phyloP scores from a whole-genome alignment of 441 rosid genomes.

The Mallotus japonicus region DNA sequence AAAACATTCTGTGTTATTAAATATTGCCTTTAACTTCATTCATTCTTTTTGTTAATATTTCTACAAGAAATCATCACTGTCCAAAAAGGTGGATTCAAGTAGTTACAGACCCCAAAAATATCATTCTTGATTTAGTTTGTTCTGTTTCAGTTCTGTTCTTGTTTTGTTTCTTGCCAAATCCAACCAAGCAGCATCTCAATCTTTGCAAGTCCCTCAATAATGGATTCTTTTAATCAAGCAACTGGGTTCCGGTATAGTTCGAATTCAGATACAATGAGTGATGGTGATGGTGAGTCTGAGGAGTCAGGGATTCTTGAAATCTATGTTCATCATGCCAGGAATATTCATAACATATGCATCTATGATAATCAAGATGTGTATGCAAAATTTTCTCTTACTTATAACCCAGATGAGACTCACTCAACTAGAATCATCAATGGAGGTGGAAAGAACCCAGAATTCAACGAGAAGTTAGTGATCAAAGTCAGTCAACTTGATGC shows the following conservation, averaged over 20 bases:
- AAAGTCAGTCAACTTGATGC: slow-evolving; percentile 58
- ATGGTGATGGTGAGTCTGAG: slow-evolving; percentile 38
- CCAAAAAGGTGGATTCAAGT: not conserved
- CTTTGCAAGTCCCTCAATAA: slow-evolving; percentile 12
- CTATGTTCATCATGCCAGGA: slow-evolving; percentile 82
- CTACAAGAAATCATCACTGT: not conserved
- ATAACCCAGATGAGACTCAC: slow-evolving; percentile 70
- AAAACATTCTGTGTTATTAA: not conserved
- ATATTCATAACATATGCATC: slow-evolving; percentile 94
- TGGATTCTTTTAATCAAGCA: slow-evolving; percentile 55
- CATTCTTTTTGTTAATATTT: slow-evolving; percentile 1
- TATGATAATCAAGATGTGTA: slow-evolving; percentile 92
- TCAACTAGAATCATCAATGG: slow-evolving; percentile 72
- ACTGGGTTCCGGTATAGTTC: slow-evolving; percentile 44
- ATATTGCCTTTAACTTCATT: not conserved
- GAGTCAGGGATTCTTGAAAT: slow-evolving; percentile 68
- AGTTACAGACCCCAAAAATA: slow-evolving; percentile 1
- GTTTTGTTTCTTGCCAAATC: slow-evolving; percentile 11
- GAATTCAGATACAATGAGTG: slow-evolving; percentile 29
- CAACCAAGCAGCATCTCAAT: not conserved
- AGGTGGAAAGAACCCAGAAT: slow-evolving; percentile 87
- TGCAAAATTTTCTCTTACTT: slow-evolving; percentile 87
- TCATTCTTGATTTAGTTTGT: slow-evolving; percentile 10
- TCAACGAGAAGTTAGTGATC: slow-evolving; percentile 58
- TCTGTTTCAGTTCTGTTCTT: slow-evolving; percentile 14